Evolutionary conservation across 306 rosid species (phyloP), one percentile per base, ranked within the genome.

Genomic region (Acacia confusa): DNA sequence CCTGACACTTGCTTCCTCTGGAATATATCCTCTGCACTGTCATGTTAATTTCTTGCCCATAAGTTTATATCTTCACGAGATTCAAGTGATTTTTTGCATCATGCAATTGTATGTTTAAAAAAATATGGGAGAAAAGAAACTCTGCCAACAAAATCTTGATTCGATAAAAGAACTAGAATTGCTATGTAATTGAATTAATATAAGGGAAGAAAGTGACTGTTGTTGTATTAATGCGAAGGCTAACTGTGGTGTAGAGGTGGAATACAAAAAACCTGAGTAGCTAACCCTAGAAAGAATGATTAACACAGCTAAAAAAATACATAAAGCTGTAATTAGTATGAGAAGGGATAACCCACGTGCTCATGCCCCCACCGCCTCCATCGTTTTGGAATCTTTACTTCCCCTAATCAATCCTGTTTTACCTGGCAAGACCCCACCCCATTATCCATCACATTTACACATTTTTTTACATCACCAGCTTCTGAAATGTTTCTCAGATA

Each of bases 291-390:
- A 41, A 20, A 72, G 9, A 17, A 53, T 41, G 44, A 72, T 78
- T 5, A 24, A 38, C 24, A 12, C 24, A 57, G 38, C 1, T 11
- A 4, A 4, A 34, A 4, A 34, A 4, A n/a, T 30, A 34, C 38
- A 34, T 34, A 5, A 34, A 58, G 50, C 0, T 11, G 15, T 12
- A 13, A 3, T 10, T 7, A 8, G 3, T 11, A 20, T 6, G 34
- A 19, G 75, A 15, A 75, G 64, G 58, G 58, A 17, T 74, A 44
- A 43, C 19, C 32, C 84, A 77, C 52, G 5, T 45, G 86, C 63
- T 47, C 40, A 47, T 86, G 89, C 55, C 52, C 72, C 55, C 45
- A 63, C 41, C 58, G 40, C 57, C 32, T n/a, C 74, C 45, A 10
- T 9, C 45, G 45, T 9, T 11, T 2, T 9, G 45, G 45, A 41